phyloP scores from a whole-genome alignment of 1,284 basidiomycete species.

The Kwoniella shivajii region DNA sequence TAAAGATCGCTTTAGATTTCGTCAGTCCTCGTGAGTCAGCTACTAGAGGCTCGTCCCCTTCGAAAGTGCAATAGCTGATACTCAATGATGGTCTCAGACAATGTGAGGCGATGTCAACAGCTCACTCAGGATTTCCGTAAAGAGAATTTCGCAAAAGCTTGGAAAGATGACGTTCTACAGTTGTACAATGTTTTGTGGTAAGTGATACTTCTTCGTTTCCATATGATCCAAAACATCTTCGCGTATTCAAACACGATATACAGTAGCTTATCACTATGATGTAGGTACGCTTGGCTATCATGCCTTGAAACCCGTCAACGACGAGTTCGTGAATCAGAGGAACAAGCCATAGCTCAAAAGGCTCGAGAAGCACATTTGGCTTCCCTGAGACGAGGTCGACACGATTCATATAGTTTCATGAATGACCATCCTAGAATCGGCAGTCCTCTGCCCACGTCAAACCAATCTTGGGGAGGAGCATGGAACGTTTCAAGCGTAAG shows the following conservation, averaged over 20 bases:
- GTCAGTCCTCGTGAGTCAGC: conserved; percentile 68
- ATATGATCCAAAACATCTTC: not conserved
- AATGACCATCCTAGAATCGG: not conserved
- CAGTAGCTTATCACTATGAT: not conserved
- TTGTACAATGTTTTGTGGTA: conserved; percentile 92
- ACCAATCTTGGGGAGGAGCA: not conserved
- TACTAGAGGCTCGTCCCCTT: too few relatives aligned
- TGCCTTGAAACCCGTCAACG: conserved; percentile 37
- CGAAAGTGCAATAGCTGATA: too few relatives aligned
- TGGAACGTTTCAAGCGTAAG: conserved; percentile 28
- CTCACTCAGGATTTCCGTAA: conserved; percentile 85
- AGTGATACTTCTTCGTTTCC: conserved; percentile 46
- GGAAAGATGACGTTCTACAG: conserved; percentile 94
- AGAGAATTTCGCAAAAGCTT: conserved; percentile 79
- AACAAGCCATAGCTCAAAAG: conserved; percentile 18
- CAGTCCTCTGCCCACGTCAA: conserved; percentile 2
- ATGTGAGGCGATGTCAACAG: conserved; percentile 78
- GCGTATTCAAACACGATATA: too few relatives aligned
- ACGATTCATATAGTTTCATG: not conserved
- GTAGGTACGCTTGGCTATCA: conserved; percentile 49
- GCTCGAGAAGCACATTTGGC: conserved; percentile 22
- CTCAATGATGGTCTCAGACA: conserved; percentile 69
- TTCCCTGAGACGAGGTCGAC: conserved; percentile 20
- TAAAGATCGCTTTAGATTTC: conserved; percentile 96
- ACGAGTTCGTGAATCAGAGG: conserved; percentile 23